Evolutionary conservation across 345 rosid species (phyloP).

Genomic region (Salix arbutifolia): DNA sequence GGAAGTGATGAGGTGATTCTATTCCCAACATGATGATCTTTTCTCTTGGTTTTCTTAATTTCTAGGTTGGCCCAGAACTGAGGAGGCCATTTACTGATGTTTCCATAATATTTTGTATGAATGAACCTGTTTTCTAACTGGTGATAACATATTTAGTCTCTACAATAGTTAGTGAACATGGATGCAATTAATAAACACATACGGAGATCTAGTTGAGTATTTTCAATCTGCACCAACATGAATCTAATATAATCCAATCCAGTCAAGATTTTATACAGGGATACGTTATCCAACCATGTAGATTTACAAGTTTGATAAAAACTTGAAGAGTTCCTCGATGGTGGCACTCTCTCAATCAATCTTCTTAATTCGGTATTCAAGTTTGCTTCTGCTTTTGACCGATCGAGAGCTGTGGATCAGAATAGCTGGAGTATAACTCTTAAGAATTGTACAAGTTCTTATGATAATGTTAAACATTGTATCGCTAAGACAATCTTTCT

Average conservation of each 20-base stretch:
- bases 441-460: not conserved
- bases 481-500: not conserved
- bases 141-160: not conserved
- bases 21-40: constrained; percentile 41
- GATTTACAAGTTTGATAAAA: not conserved
- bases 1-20: constrained; percentile 18
- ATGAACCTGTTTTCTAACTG: not conserved
- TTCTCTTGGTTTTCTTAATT: not conserved
- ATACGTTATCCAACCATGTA: not conserved
- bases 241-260: not conserved
- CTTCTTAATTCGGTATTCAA: not conserved
- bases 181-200: not conserved
- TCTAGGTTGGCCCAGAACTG: not conserved
- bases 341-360: not conserved
- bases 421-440: not conserved
- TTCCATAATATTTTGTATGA: not conserved
- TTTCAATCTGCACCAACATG: not conserved
- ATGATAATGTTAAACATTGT: not conserved
- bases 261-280: not conserved
- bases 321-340: not conserved
- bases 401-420: not conserved
- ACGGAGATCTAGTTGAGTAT: not conserved
- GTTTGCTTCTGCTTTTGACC: not conserved
- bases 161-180: not conserved
- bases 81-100: not conserved